These are phyloP conservation scores for Sabuloglossum arenarium DNA, from an alignment of 495 filamentous ascomycete genomes.

Conservation along the genomic window DNA sequence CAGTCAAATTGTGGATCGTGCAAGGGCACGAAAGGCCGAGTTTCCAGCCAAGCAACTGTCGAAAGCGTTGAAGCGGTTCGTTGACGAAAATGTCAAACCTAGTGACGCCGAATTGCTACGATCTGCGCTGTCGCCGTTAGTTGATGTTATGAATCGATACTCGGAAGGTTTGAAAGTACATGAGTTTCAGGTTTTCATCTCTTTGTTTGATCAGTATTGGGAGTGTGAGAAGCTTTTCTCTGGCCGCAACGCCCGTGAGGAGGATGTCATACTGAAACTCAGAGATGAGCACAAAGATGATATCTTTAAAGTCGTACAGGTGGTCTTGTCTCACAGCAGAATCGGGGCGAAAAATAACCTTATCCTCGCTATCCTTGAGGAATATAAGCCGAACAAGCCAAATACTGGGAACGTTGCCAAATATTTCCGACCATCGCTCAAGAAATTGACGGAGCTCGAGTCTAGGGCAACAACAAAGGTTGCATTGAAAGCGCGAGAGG, in stretches of 20 bases:
- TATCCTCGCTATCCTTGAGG: slow-evolving; percentile 73
- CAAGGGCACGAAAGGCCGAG: slow-evolving; percentile 52
- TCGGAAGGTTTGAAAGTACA: slow-evolving; percentile 75
- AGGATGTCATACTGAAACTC: slow-evolving; percentile 84
- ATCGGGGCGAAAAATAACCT: slow-evolving; percentile 89
- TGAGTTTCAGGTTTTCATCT: slow-evolving; percentile 66
- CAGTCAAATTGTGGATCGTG: slow-evolving; percentile 64
- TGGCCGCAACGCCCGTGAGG: slow-evolving; percentile 62
- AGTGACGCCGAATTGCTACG: slow-evolving; percentile 50
- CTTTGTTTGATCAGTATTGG: slow-evolving; percentile 58
- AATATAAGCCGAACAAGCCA: slow-evolving; percentile 89
- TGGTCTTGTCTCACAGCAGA: slow-evolving; percentile 80
- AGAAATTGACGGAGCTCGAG: slow-evolving; percentile 80
- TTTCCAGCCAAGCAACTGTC: slow-evolving; percentile 80
- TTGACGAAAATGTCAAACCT: slow-evolving; percentile 63
- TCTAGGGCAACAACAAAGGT: slow-evolving; percentile 84
- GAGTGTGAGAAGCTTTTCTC: slow-evolving; percentile 75
- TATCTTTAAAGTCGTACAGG: slow-evolving; percentile 58
- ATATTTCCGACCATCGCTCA: slow-evolving; percentile 63
- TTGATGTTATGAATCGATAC: slow-evolving; percentile 65
- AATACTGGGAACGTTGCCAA: slow-evolving; percentile 71
- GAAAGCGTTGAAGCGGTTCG: slow-evolving; percentile 68
- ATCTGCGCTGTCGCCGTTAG: slow-evolving; percentile 53
- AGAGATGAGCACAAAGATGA: slow-evolving; percentile 94
- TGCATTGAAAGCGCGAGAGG: slow-evolving; percentile 85